Conservation (phyloP, 176 grass and related monocot genomes). For the Juncus effusus region DNA sequence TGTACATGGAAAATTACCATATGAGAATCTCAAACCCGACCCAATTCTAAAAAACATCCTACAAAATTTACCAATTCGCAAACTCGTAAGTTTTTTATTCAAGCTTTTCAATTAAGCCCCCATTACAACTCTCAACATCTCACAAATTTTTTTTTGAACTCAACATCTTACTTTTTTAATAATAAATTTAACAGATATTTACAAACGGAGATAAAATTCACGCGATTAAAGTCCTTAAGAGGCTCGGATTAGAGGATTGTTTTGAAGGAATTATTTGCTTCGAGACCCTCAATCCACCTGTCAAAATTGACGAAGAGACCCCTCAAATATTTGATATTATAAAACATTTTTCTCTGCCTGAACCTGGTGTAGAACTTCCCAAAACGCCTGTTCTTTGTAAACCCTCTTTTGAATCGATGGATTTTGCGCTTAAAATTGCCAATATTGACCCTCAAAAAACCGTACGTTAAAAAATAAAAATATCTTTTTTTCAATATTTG, state of each 20-base stretch:
- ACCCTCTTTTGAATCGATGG: constrained; percentile 64
- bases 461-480: constrained; percentile 33
- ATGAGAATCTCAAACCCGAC: constrained; percentile 72
- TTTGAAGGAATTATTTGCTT: constrained; percentile 82
- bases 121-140: background rate
- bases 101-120: background rate
- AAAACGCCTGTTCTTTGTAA: constrained; percentile 74
- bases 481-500: background rate
- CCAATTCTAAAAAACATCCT: constrained; percentile 66
- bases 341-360: constrained; percentile 44
- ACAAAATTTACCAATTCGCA: constrained; percentile 69
- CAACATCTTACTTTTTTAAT: too few species aligned
- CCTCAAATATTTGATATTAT: constrained; percentile 64
- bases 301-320: background rate
- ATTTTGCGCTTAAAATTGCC: constrained; percentile 58
- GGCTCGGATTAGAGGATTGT: constrained; percentile 82
- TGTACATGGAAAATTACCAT: constrained; percentile 77
- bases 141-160: background rate
- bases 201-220: constrained; percentile 78
- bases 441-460: constrained; percentile 60
- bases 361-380: constrained; percentile 47
- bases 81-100: constrained; percentile 48
- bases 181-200: too few species aligned
- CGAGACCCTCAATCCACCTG: constrained; percentile 61
- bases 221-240: constrained; percentile 58